Percentiles rank a stretch among this genome's conserved stretches.
These are phyloP conservation scores for Alternaria longipes DNA, from an alignment of 2,329 filamentous ascomycete genomes.

Conservation along the genomic window DNA sequence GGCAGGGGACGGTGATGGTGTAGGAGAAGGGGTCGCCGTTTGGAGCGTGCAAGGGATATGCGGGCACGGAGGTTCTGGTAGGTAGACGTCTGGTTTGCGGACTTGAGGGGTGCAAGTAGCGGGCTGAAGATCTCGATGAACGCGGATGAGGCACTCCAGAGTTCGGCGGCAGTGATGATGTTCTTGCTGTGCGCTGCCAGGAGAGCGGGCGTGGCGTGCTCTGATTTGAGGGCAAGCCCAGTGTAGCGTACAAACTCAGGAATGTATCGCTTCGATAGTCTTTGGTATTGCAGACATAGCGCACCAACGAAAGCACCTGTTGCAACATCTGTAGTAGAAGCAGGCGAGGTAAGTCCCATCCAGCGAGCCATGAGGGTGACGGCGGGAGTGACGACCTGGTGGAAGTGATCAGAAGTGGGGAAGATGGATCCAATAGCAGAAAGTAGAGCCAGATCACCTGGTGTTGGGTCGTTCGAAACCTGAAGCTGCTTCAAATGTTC, in stretches of 20 bases:
- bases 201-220: conserved; percentile 55
- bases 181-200: conserved; percentile 71
- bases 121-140: conserved; percentile 83
- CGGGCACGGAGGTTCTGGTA: conserved; percentile 70
- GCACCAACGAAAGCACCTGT: conserved; percentile 82
- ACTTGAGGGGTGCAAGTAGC: conserved; percentile 49
- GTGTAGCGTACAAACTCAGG: conserved; percentile 88
- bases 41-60: conserved; percentile 68
- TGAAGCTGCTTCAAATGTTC: conserved; percentile 70
- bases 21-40: conserved; percentile 81
- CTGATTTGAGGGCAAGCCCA: conserved; percentile 70
- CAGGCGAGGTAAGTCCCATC: conserved; percentile 78
- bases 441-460: conserved; percentile 83
- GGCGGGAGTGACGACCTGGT: conserved; percentile 90
- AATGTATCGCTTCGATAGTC: conserved; percentile 83
- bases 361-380: conserved; percentile 85
- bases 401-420: conserved; percentile 96
- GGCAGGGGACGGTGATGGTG: conserved; percentile 89
- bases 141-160: conserved; percentile 77
- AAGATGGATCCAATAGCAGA: conserved; percentile 86
- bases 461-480: conserved; percentile 61
- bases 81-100: conserved; percentile 53
- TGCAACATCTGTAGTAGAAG: conserved; percentile 71
- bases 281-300: conserved; percentile 83
- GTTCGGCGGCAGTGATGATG: conserved; percentile 72